Conservation (phyloP, 2,329 filamentous ascomycete genomes). For the Colletotrichum orbiculare region DNA sequence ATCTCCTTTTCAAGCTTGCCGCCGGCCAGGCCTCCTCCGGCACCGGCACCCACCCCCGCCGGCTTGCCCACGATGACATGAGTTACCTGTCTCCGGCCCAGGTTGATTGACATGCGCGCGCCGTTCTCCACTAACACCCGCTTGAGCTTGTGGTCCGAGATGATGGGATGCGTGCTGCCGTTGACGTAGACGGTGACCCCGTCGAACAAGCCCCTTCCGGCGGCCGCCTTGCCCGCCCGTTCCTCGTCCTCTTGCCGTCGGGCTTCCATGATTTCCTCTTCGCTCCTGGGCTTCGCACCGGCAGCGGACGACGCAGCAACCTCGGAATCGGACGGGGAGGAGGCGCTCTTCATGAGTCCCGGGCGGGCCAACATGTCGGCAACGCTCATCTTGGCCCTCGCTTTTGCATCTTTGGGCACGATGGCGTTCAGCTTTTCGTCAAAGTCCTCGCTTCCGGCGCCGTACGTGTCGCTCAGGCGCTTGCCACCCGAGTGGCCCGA, state of each 20-base stretch:
- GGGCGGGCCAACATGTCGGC: slow-evolving; percentile 64
- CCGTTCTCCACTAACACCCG: slow-evolving; percentile 80
- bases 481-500: slow-evolving; percentile 66
- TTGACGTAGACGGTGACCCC: slow-evolving; percentile 86
- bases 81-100: slow-evolving; percentile 80
- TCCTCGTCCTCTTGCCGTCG: slow-evolving; percentile 62
- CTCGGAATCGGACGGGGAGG: slow-evolving; percentile 21
- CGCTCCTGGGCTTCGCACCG: slow-evolving; percentile 30
- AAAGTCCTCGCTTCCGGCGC: slow-evolving; percentile 69
- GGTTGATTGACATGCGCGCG: slow-evolving; percentile 74
- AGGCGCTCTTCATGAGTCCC: slow-evolving; percentile 52
- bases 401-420: slow-evolving; percentile 55
- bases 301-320: slow-evolving; percentile 5
- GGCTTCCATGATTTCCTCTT: slow-evolving; percentile 42
- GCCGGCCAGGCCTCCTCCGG: slow-evolving; percentile 80
- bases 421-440: slow-evolving; percentile 57
- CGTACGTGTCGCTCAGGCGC: slow-evolving; percentile 73
- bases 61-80: slow-evolving; percentile 84
- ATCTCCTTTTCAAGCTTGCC: slow-evolving; percentile 88
- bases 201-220: slow-evolving; percentile 67
- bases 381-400: slow-evolving; percentile 57
- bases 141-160: slow-evolving; percentile 90
- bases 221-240: slow-evolving; percentile 49
- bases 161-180: slow-evolving; percentile 81
- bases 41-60: slow-evolving; percentile 59